A percentile compares a stretch with the other conserved stretches of the same genome.
phyloP scores from a whole-genome alignment of 768 basidiomycete genomes.

The Lactarius tabidus region DNA sequence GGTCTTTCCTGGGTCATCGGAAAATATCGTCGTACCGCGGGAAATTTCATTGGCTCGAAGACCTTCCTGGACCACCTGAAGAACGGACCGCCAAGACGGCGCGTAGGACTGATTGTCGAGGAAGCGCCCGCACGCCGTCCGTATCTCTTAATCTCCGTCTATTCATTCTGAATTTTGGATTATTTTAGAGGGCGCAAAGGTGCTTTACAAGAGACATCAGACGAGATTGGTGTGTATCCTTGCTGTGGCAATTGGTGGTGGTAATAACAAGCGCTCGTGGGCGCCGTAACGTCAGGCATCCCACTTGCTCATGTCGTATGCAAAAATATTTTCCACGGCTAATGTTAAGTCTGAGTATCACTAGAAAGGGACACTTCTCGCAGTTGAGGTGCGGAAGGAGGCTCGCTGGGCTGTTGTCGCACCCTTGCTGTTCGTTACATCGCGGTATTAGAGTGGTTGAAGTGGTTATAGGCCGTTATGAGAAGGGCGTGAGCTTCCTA shows the following conservation, averaged over 20 bases:
- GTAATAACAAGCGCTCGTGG: constrained; percentile 34
- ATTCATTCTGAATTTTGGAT: background rate
- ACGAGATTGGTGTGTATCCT: constrained; percentile 55
- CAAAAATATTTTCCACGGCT: constrained; percentile 95
- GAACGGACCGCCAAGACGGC: constrained; percentile 68
- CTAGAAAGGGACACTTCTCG: constrained; percentile 85
- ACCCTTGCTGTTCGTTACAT: constrained; percentile 83
- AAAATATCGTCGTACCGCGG: constrained; percentile 71
- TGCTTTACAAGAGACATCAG: constrained; percentile 50
- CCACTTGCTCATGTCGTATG: constrained; percentile 79
- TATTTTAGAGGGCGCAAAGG: constrained; percentile 67
- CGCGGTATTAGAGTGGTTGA: constrained; percentile 73
- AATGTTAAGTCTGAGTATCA: constrained; percentile 79
- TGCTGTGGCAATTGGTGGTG: background rate
- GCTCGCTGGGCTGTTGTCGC: constrained; percentile 67
- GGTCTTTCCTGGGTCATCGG: constrained; percentile 92
- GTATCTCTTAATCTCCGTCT: constrained; percentile 29
- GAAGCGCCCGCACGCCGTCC: constrained; percentile 83
- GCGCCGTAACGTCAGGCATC: constrained; percentile 88
- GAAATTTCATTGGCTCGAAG: constrained; percentile 76
- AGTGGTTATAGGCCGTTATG: background rate
- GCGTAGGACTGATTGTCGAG: constrained; percentile 80
- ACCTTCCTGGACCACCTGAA: constrained; percentile 71
- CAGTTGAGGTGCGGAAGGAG: constrained; percentile 82
- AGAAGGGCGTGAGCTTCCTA: background rate